These are phyloP conservation scores for Nepenthes mirabilis DNA, from an alignment of 148 eudicot genomes.

Conservation along the genomic window DNA sequence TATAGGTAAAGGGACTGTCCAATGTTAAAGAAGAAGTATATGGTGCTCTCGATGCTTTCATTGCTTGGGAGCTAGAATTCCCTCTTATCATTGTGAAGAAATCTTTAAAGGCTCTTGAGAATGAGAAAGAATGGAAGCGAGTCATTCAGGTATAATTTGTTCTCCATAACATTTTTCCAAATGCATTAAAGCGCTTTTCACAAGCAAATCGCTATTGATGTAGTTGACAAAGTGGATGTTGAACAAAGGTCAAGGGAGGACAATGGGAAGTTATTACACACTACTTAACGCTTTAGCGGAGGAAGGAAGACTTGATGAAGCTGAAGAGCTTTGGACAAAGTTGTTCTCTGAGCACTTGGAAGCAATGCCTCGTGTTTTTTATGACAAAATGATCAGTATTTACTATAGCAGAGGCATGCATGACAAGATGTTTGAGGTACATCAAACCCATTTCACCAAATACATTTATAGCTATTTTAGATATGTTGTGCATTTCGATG, in stretches of 20 bases:
- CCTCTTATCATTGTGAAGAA: constrained; percentile 86
- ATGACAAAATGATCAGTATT: constrained; percentile 62
- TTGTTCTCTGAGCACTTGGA: constrained; percentile 64
- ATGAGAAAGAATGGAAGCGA: constrained; percentile 77
- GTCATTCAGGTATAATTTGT: constrained; percentile 59
- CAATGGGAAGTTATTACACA: constrained; percentile 78
- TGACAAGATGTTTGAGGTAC: constrained; percentile 87
- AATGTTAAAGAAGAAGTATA: constrained; percentile 98
- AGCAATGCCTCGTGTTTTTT: constrained; percentile 85
- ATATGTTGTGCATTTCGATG: no score
- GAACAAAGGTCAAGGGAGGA: constrained; percentile 96
- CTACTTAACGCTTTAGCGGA: constrained; percentile 75
- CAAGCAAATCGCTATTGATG: background rate
- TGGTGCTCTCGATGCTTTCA: constrained; percentile 88
- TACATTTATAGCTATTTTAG: background rate
- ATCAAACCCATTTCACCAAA: background rate
- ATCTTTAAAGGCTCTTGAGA: constrained; percentile 66
- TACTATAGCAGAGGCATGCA: constrained; percentile 62
- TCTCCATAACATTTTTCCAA: background rate
- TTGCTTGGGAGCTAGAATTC: constrained; percentile 95
- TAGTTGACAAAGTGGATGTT: constrained; percentile 97
- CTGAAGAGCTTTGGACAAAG: constrained; percentile 77
- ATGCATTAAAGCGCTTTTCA: background rate
- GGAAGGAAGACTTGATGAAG: constrained; percentile 89
- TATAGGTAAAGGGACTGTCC: constrained; percentile 72